Conservation (phyloP, 176 grass and related monocot genomes). For the Elaeis guineensis region DNA sequence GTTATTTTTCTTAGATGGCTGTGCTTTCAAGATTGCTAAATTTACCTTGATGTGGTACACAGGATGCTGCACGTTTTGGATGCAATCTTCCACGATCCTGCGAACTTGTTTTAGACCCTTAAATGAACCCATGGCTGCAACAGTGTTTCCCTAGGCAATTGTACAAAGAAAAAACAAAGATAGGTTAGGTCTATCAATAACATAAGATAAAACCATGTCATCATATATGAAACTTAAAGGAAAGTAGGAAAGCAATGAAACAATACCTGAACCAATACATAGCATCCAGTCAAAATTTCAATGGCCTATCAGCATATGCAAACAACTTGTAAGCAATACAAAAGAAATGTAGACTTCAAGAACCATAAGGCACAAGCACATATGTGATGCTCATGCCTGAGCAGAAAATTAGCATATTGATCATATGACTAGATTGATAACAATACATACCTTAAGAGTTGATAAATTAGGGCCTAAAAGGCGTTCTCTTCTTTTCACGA, state of each 20-base stretch:
- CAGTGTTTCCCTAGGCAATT: conserved; percentile 78
- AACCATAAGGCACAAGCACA: too few relatives aligned
- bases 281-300: conserved; percentile 97
- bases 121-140: conserved; percentile 79
- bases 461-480: conserved; percentile 91
- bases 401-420: neutral
- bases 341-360: neutral
- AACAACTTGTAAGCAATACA: conserved; percentile 1
- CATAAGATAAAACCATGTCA: neutral
- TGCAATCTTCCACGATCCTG: conserved; percentile 85
- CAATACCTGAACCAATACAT: conserved; percentile 88
- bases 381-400: too few relatives aligned
- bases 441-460: conserved; percentile 89
- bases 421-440: too few relatives aligned
- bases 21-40: neutral
- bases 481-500: conserved; percentile 96
- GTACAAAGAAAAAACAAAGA: neutral
- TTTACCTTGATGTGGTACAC: conserved; percentile 95
- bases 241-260: conserved; percentile 14
- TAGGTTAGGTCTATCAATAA: neutral
- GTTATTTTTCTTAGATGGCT: too few relatives aligned
- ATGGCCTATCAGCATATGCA: conserved; percentile 48
- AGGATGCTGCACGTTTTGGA: conserved; percentile 81
- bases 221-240: conserved; percentile 3
- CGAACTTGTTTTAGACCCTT: conserved; percentile 85